Base-by-base conservation (phyloP, 306 rosid species). In the Medicago lupulina region DNA sequence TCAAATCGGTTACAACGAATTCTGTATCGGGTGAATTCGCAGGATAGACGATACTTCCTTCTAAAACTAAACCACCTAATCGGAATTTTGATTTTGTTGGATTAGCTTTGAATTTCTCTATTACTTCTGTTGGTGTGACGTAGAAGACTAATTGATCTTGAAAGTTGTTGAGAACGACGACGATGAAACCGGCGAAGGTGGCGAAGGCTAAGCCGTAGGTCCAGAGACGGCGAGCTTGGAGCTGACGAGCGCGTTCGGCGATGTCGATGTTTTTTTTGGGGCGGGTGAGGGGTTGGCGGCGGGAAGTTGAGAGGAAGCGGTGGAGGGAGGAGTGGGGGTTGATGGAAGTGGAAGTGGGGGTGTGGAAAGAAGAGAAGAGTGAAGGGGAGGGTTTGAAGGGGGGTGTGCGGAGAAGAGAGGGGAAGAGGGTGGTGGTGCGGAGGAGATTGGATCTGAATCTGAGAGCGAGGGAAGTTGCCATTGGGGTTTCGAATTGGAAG, bases 191-290 rank as follows among this genome's bases (percentile, higher is more conserved):
- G 0, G 97, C 96, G 7, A 92, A 46, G 76, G 89, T 82, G 73
- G 89, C 80, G 79, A 89, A 90, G 18, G 92, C 81, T 0, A 95
- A 67, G 0, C 90, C 96, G 58, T 92, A 92, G 38, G 96, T 82
- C 99, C 99, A 95, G 3, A 95, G 97, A 31, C 98, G 89, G 1
- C 92, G 96, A 2, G 82, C 80, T 82, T 94, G 98, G 50, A 91
- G 92, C 69, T 94, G 98, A 14, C 97, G 84, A 17, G 98, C 97
- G 14, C 97, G 96, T 1, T 89, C 89, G 4, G 90, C 95, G 69
- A 94, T 91, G 84, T 91, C 96, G 0, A 88, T 79, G 0, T 84
- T 0, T 18, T 88, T 91, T 40, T 87, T 90, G 2, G 90, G 47
- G 13, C 96, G 88, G 46, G 72, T 63, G 59, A 72, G 55, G 4